Evolutionary conservation across 805 yeast genomes (phyloP).

Genomic region (Cyberlindnera nakhonratchasimensis): DNA sequence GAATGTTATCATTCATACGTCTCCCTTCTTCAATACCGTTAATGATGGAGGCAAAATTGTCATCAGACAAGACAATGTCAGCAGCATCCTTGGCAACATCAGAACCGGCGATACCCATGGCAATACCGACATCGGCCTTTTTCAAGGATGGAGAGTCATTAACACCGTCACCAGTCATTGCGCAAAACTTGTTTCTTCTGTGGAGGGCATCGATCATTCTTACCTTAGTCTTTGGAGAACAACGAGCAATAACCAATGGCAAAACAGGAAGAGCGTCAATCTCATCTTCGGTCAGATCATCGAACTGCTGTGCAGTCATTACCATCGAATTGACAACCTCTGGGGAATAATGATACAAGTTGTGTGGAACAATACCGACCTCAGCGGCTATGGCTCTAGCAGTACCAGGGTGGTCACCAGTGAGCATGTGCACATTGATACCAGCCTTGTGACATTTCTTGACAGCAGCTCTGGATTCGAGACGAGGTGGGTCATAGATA

Average conservation of each 20-base stretch:
- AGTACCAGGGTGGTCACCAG: slow-evolving; percentile 79
- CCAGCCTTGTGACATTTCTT: slow-evolving; percentile 70
- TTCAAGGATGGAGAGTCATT: slow-evolving; percentile 78
- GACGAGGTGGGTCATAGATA: slow-evolving; percentile 77
- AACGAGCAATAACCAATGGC: slow-evolving; percentile 76
- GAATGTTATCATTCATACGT: slow-evolving; percentile 74
- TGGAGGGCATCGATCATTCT: slow-evolving; percentile 76
- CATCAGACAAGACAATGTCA: slow-evolving; percentile 72
- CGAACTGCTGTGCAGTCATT: slow-evolving; percentile 74
- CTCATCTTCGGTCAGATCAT: slow-evolving; percentile 54
- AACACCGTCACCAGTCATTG: slow-evolving; percentile 86
- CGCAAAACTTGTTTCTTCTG: slow-evolving; percentile 59
- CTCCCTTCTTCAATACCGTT: slow-evolving; percentile 80
- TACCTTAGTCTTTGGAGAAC: slow-evolving; percentile 81
- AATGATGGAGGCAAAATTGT: slow-evolving; percentile 75
- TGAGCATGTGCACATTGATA: slow-evolving; percentile 74
- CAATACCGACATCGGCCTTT: slow-evolving; percentile 77
- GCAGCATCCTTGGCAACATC: slow-evolving; percentile 86
- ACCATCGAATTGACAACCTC: slow-evolving; percentile 63
- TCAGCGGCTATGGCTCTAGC: slow-evolving; percentile 79
- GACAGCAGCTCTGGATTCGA: slow-evolving; percentile 64
- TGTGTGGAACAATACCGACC: slow-evolving; percentile 69
- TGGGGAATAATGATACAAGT: slow-evolving; percentile 51
- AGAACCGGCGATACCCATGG: slow-evolving; percentile 79
- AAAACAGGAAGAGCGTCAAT: slow-evolving; percentile 62